Percentiles rank a stretch among this genome's conserved stretches.
phyloP scores from a whole-genome alignment of 1,139 yeast species.

The Cylindricascospora bacillispora region DNA sequence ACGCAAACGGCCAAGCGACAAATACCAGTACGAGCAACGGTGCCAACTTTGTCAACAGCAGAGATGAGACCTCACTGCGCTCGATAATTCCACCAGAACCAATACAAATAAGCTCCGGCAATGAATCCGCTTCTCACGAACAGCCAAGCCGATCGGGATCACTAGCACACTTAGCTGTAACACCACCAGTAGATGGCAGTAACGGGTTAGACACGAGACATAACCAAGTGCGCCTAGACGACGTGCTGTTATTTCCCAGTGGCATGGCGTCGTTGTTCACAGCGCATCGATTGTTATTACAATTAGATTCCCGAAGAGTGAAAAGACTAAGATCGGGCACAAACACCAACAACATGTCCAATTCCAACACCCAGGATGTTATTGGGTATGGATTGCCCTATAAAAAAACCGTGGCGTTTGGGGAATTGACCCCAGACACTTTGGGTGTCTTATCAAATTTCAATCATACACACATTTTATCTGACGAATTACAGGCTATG shows the following conservation, averaged over 20 bases:
- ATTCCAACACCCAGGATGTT: conserved; percentile 1
- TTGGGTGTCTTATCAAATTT: conserved; percentile 72
- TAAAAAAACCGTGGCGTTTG: conserved; percentile 76
- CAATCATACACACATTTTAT: conserved; percentile 76
- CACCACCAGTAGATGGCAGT: not conserved
- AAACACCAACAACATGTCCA: not conserved
- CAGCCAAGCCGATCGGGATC: too few relatives aligned
- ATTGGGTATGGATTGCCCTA: conserved; percentile 24
- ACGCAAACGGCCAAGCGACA: not conserved
- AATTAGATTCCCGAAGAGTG: conserved; percentile 24
- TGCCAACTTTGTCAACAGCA: not conserved
- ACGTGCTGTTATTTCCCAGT: conserved; percentile 73
- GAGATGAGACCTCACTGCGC: too few relatives aligned
- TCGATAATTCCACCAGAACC: not conserved
- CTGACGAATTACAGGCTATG: conserved; percentile 28
- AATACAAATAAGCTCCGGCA: not conserved
- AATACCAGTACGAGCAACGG: not conserved
- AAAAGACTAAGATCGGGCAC: conserved; percentile 13
- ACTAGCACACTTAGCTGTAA: too few relatives aligned
- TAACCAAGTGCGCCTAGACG: conserved; percentile 21
- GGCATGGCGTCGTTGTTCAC: conserved; percentile 90
- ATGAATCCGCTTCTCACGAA: not conserved
- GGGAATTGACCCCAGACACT: conserved; percentile 92
- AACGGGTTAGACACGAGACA: too few relatives aligned
- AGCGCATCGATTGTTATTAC: conserved; percentile 59